Base-by-base conservation (phyloP, 805 yeast genomes). In the Metschnikowia proteae region DNA sequence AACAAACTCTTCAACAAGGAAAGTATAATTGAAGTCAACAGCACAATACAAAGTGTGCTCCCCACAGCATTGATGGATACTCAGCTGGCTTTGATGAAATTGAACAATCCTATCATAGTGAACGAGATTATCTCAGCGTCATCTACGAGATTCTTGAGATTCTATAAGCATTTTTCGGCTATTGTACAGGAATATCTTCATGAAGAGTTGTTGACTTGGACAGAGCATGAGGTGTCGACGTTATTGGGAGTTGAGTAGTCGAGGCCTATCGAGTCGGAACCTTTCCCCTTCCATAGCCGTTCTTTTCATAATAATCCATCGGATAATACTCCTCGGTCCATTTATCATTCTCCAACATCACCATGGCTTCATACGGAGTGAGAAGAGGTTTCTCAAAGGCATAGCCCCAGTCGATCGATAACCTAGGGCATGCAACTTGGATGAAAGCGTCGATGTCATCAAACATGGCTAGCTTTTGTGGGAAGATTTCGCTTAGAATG, bases 381-480 rank as follows among this genome's bases (percentile, higher is more conserved):
- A 94, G 68, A 38, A 94, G 70, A 0, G 99, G 99, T 61, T 86
- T 87, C 50, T 83, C 82, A 62, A 94, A 94, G 0, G 99, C 99
- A 65, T 94, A 94, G 0, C 99, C 99, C 99, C 99, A 94, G 65
- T 94, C 99, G 37, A 94, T 92, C 1, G 96, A 88, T 40, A 94
- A 71, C 60, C 99, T 75, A 0, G 99, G 99, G 64, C 99, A 94
- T 0, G 99, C 99, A 3, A 94, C 96, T 67, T 94, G 99, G 10
- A 94, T 87, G 75, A 94, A 94, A 1, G 91, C 96, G 66, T 94
- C 99, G 13, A 92, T 81, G 60, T 88, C 94, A 59, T 88, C 91
- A 67, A 94, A 94, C 84, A 87, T 85, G 8, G 97, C 84, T 33
- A 94, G 71, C 59, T 94, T 94, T 45, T 82, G 86, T 0, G 99